Conservation (phyloP, 2,329 filamentous ascomycete species). For the Hymenoscyphus scutula region DNA sequence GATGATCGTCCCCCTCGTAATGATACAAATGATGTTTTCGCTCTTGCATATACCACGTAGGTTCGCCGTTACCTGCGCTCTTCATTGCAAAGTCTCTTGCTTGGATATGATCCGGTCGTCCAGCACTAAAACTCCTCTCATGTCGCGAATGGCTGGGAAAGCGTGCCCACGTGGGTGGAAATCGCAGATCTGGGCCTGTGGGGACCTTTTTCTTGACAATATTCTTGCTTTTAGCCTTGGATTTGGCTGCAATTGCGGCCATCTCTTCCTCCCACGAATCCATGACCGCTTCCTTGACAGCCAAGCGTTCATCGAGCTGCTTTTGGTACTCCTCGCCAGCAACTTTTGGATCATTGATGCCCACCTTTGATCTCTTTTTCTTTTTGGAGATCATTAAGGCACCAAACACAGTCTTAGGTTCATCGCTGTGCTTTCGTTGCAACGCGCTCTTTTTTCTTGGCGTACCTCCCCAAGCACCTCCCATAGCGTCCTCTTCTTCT, state of each 20-base stretch:
- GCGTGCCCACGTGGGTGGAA: conserved; percentile 31
- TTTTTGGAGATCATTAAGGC: conserved; percentile 10
- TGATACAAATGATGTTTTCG: conserved; percentile 20
- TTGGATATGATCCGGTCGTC: conserved; percentile 20
- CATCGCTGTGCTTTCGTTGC: background rate
- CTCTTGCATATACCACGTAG: conserved; percentile 23
- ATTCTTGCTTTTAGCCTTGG: conserved; percentile 27
- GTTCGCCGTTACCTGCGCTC: conserved; percentile 20
- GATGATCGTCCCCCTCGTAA: conserved; percentile 24
- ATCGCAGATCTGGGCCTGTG: conserved; percentile 23
- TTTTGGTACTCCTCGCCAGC: conserved; percentile 24
- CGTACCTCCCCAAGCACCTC: conserved; percentile 3
- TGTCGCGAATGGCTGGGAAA: conserved; percentile 31
- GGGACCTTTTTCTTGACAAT: conserved; percentile 25
- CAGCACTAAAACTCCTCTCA: conserved; percentile 26
- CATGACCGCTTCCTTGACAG: conserved; percentile 26
- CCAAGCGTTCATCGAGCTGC: conserved; percentile 21
- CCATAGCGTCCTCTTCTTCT: conserved; percentile 3
- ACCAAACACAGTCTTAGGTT: conserved; percentile 11
- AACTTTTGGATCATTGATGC: conserved; percentile 11
- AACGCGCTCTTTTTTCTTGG: conserved; percentile 8
- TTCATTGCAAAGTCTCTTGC: conserved; percentile 28
- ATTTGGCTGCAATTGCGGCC: conserved; percentile 25
- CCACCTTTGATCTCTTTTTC: conserved; percentile 20
- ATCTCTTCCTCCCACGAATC: conserved; percentile 30